phyloP scores from a whole-genome alignment of 2,329 filamentous ascomycete genomes.

The Fusarium sp. region DNA sequence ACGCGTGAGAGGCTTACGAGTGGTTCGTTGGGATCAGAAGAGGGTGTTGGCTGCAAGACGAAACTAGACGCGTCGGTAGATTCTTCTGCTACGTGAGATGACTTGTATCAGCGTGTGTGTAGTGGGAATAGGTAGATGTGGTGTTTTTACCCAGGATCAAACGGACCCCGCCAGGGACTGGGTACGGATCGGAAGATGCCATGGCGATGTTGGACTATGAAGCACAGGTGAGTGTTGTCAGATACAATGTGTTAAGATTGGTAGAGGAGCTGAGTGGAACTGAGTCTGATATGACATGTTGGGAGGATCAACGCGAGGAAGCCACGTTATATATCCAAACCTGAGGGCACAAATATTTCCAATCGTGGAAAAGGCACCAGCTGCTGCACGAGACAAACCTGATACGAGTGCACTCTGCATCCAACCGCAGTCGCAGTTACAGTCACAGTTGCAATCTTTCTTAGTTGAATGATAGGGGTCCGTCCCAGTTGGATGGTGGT shows the following conservation, averaged over 20 bases:
- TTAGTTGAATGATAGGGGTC: background rate
- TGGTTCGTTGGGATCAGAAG: slow-evolving; percentile 52
- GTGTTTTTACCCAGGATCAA: slow-evolving; percentile 37
- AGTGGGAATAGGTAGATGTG: background rate
- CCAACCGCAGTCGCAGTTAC: background rate
- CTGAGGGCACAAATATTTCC: too few relatives aligned
- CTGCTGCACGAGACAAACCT: slow-evolving; percentile 5
- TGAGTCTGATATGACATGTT: background rate
- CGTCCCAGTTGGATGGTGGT: background rate
- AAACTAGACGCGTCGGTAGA: slow-evolving; percentile 38
- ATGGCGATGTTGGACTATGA: slow-evolving; percentile 16
- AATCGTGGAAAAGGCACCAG: background rate
- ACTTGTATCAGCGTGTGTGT: background rate
- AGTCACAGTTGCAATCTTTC: background rate
- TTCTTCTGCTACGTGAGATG: slow-evolving; percentile 20
- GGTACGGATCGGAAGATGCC: slow-evolving; percentile 14
- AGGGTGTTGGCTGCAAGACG: slow-evolving; percentile 40
- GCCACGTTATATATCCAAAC: slow-evolving; percentile 3
- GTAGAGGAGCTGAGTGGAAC: background rate
- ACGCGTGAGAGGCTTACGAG: slow-evolving; percentile 39
- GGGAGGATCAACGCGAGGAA: background rate
- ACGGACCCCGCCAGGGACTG: slow-evolving; percentile 36
- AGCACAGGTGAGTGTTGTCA: background rate
- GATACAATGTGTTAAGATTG: background rate
- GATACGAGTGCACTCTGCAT: background rate